These are phyloP conservation scores for Tephrocybe rancida DNA, from an alignment of 768 basidiomycete genomes.

Conservation along the genomic window DNA sequence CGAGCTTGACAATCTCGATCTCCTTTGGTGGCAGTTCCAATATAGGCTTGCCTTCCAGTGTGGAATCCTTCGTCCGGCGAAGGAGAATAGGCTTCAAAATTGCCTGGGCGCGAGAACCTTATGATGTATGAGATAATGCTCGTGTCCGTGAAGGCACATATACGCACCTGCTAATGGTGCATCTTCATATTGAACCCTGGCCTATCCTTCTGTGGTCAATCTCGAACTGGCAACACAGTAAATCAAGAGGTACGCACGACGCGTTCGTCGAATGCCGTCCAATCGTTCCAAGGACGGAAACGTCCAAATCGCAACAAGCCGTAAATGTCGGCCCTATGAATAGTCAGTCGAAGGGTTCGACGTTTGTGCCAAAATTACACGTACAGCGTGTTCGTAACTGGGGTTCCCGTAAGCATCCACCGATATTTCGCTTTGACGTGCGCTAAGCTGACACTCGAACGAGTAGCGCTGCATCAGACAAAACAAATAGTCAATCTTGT, in stretches of 20 bases:
- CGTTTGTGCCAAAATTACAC: conserved; percentile 15
- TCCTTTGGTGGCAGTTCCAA: conserved; percentile 63
- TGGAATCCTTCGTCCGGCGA: conserved; percentile 73
- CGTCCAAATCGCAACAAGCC: conserved; percentile 70
- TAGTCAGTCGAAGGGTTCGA: background rate
- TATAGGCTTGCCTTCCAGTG: conserved; percentile 67
- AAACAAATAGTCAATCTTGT: background rate
- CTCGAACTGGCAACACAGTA: background rate
- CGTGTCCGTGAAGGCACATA: background rate
- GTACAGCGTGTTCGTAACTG: conserved; percentile 71
- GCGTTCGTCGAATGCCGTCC: conserved; percentile 62
- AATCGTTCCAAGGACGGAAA: conserved; percentile 74
- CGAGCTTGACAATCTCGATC: conserved; percentile 57
- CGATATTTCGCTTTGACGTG: conserved; percentile 65
- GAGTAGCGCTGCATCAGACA: conserved; percentile 43
- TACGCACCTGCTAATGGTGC: conserved; percentile 61
- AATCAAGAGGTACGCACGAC: conserved; percentile 39
- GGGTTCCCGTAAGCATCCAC: conserved; percentile 82
- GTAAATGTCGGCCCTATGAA: conserved; percentile 66
- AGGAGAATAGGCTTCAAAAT: conserved; percentile 68
- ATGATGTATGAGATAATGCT: background rate
- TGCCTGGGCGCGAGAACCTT: conserved; percentile 64
- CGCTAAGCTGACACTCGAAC: conserved; percentile 59
- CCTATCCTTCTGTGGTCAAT: conserved; percentile 29
- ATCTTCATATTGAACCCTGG: conserved; percentile 53